Conservation (phyloP, 371 early-diverging fungal species). For the Mucor piriformis region DNA sequence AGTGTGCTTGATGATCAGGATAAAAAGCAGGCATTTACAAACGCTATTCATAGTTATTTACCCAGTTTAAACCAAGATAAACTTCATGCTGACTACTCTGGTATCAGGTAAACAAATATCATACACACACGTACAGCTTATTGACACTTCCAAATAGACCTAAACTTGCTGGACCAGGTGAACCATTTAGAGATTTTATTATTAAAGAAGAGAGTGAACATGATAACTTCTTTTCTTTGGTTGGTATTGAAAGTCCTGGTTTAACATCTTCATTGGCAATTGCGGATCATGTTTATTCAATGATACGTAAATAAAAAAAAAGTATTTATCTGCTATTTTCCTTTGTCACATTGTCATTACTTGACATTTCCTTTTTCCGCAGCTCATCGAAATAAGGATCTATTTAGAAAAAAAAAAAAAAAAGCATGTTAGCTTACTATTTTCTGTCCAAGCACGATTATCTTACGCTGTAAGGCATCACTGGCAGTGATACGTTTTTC, state of each 20-base stretch:
- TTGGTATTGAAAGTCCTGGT: constrained; percentile 92
- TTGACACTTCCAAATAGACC: constrained; percentile 61
- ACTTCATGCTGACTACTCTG: constrained; percentile 76
- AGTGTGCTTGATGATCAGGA: constrained; percentile 49
- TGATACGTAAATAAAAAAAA: constrained; percentile 26
- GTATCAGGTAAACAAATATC: constrained; percentile 63
- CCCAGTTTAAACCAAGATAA: constrained; percentile 57
- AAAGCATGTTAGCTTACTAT: too few species aligned
- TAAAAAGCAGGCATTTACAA: constrained; percentile 44
- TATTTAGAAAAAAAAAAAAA: constrained; percentile 10
- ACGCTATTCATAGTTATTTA: constrained; percentile 69
- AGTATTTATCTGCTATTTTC: constrained; percentile 9
- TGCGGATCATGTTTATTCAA: constrained; percentile 66
- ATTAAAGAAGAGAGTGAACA: constrained; percentile 61
- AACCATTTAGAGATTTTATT: constrained; percentile 77
- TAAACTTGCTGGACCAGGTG: constrained; percentile 77
- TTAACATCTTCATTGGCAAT: constrained; percentile 87
- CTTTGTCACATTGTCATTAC: constrained; percentile 8
- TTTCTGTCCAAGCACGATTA: too few species aligned
- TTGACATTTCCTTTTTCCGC: constrained; percentile 40
- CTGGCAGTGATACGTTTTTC: constrained; percentile 76
- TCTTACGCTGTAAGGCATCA: constrained; percentile 71
- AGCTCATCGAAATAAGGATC: constrained; percentile 59
- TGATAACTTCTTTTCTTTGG: constrained; percentile 68
- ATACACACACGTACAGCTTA: too few species aligned